A percentile compares a stretch with the other conserved stretches of the same genome.
Conservation (phyloP, 768 basidiomycete species). For the Suillus cothurnatus region DNA sequence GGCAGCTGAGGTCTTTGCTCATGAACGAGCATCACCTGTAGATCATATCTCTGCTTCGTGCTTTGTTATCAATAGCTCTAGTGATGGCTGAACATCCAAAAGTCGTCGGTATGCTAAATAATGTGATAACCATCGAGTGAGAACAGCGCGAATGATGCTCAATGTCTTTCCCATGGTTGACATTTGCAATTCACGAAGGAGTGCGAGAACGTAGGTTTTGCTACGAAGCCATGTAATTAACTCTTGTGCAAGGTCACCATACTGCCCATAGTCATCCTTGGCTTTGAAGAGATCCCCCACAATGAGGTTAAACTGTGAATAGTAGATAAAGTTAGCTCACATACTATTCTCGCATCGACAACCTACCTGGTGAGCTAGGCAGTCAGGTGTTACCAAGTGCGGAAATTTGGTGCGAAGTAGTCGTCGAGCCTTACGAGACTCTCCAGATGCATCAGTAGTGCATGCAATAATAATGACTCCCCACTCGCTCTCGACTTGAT, state of each 20-base stretch:
- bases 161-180: constrained; percentile 5
- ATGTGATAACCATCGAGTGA: constrained; percentile 41
- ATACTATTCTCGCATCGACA: background rate
- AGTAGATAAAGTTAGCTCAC: background rate
- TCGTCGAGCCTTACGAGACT: constrained; percentile 29
- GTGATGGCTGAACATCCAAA: constrained; percentile 24
- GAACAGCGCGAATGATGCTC: constrained; percentile 32
- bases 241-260: constrained; percentile 29
- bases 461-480: constrained; percentile 26
- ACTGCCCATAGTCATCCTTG: constrained; percentile 21
- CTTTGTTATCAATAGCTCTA: constrained; percentile 20
- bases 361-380: constrained; percentile 41
- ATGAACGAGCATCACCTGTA: constrained; percentile 26
- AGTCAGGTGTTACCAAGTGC: constrained; percentile 34
- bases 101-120: constrained; percentile 36
- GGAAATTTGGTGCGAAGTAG: constrained; percentile 24
- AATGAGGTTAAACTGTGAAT: constrained; percentile 40
- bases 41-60: constrained; percentile 18
- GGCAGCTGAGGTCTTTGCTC: constrained; percentile 31
- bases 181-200: constrained; percentile 28
- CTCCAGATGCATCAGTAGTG: constrained; percentile 38
- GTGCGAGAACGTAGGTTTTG: constrained; percentile 35
- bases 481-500: constrained; percentile 26
- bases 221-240: constrained; percentile 42
- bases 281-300: constrained; percentile 40